phyloP scores from a whole-genome alignment of 1,284 basidiomycete genomes.

The Tranzscheliella williamsii region DNA sequence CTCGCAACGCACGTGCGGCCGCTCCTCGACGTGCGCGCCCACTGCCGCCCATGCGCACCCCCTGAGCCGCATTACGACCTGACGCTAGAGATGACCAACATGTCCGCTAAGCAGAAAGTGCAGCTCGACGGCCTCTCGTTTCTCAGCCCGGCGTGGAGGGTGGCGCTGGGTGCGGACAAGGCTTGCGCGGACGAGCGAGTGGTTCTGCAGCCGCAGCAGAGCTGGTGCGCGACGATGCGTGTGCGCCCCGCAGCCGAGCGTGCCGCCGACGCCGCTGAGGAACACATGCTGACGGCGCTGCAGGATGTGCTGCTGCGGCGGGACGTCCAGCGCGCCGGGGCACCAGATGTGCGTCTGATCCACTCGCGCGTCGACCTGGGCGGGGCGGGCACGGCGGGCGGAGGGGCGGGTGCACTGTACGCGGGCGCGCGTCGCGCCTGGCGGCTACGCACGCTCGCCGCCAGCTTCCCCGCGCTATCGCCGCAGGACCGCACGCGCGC shows the following conservation, averaged over 20 bases:
- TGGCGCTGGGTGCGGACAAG: background rate
- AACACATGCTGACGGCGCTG: slow-evolving; percentile 15
- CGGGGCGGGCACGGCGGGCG: background rate
- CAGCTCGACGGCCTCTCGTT: slow-evolving; percentile 12
- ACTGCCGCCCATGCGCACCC: slow-evolving; percentile 1
- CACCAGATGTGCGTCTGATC: background rate
- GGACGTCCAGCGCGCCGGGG: background rate
- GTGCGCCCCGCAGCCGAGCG: too few species aligned
- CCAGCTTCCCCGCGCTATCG: slow-evolving; percentile 15
- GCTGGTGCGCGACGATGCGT: slow-evolving; percentile 11
- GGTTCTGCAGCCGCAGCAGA: slow-evolving; percentile 7
- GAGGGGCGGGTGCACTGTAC: slow-evolving; percentile 2
- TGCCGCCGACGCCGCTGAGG: background rate
- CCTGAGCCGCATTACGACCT: slow-evolving; percentile 6
- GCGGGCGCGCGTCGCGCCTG: slow-evolving; percentile 16
- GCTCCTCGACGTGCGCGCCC: slow-evolving; percentile 21
- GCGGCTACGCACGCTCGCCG: slow-evolving; percentile 6
- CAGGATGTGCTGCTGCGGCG: slow-evolving; percentile 24
- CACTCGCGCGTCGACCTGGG: background rate
- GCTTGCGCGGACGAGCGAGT: background rate
- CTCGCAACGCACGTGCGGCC: slow-evolving; percentile 9
- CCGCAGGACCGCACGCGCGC: slow-evolving; percentile 2
- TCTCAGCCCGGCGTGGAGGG: slow-evolving; percentile 13
- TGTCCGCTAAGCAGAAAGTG: slow-evolving; percentile 2
- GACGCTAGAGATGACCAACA: slow-evolving; percentile 15